Base-by-base conservation (phyloP, 2,329 filamentous ascomycete species). In the Emydomyces testavorans region DNA sequence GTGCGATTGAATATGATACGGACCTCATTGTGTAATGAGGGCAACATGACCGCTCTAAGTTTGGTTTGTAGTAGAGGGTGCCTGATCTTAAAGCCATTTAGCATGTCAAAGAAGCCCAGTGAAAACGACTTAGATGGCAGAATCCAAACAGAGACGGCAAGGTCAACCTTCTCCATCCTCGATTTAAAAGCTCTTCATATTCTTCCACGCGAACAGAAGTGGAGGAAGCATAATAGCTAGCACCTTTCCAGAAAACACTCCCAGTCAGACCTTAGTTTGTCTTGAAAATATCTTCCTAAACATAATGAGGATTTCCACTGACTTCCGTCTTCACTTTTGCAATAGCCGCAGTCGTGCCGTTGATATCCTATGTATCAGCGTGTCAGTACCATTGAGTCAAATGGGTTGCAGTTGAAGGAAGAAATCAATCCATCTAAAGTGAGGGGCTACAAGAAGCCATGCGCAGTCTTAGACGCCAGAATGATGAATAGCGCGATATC, bases 11-110 rank as follows among this genome's bases (percentile, higher is more conserved):
- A 32, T 10, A 35, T 15, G 2, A 20, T 23, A 13, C 26, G 7
- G 10, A 70, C 67, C 70, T 67, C 53, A 73, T 62, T 10, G 71
- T 72, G 54, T 73, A 96, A 60, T 95, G 88, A 37, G 89, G 88
- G 64, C 92, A 98, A 60, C 92, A 98, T 52, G 87, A 85, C 49
- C 80, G 74, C 50, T 76, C 75, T 58, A 86, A 80, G 63, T 73
- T 71, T 53, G 68, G 71, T 55, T 72, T 73, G 56, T 73, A 73
- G 57, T 71, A 72, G 39, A 71, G 60, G 8, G 63, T 67, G 1
- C 71, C 71, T 32, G 71, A 73, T 54, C 71, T 71, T 42, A 45
- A 11, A 26, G 10, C 45, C 23, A 35, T n/a, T 42, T 28, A 36
- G 16, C 39, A 34, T 1, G 11, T 40, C 23, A 28, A 16, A 31